Evolutionary conservation across 129 eudicot species (phyloP).

Genomic region (Glebionis coronaria): DNA sequence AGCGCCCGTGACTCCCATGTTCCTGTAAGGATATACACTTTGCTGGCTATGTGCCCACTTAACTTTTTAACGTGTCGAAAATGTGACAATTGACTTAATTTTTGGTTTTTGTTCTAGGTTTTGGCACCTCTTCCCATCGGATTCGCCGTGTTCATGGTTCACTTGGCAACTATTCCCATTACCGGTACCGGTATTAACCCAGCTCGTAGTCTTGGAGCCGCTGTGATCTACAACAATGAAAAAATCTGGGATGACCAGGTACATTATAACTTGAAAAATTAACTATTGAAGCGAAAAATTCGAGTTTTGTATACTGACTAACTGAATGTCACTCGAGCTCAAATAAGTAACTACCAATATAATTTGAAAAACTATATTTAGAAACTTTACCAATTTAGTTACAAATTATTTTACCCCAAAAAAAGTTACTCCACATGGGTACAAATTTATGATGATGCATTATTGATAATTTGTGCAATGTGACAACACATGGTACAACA

Average conservation of each 20-base stretch:
- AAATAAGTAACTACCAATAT: too few species aligned
- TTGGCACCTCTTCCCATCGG: constrained; percentile 92
- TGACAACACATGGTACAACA: constrained; percentile 3
- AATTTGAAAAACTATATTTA: not conserved
- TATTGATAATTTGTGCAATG: not conserved
- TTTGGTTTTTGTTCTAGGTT: constrained; percentile 30
- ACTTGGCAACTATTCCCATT: constrained; percentile 79
- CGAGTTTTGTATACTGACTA: too few species aligned
- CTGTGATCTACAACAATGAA: constrained; percentile 61
- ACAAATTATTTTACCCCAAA: not conserved
- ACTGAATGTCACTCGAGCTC: too few species aligned
- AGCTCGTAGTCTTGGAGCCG: constrained; percentile 88
- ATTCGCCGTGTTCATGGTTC: constrained; percentile 86
- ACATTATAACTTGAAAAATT: too few species aligned
- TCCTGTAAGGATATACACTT: constrained; percentile 55
- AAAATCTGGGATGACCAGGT: constrained; percentile 80
- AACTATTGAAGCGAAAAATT: too few species aligned
- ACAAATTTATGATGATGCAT: not conserved
- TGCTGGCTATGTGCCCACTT: not conserved
- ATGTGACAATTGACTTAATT: not conserved
- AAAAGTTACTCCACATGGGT: not conserved
- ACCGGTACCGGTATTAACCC: constrained; percentile 94
- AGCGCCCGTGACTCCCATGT: constrained; percentile 85
- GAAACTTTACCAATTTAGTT: not conserved
- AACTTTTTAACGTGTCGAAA: constrained; percentile 5